Conservation (phyloP, 805 yeast genomes). For the Metschnikowia baotianmanensis region DNA sequence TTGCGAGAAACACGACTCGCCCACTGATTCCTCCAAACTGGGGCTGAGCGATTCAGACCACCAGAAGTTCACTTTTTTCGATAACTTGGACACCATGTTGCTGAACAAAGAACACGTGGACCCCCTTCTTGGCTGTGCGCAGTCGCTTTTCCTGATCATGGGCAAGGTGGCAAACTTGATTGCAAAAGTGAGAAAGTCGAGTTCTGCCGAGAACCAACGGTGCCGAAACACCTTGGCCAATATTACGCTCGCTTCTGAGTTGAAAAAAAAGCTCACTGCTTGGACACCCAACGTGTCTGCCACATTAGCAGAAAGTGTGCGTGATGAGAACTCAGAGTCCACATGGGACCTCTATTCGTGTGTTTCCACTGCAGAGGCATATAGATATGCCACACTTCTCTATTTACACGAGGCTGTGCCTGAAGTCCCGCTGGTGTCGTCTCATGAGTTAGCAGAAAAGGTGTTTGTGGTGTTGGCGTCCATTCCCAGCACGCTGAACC, state of each 20-base stretch:
- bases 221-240: slow-evolving; percentile 41
- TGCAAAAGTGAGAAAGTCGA: slow-evolving; percentile 42
- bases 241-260: slow-evolving; percentile 53
- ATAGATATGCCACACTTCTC: slow-evolving; percentile 55
- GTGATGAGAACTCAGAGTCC: slow-evolving; percentile 16
- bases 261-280: slow-evolving; percentile 49
- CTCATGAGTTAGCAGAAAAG: slow-evolving; percentile 57
- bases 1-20: slow-evolving; percentile 11
- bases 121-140: slow-evolving; percentile 67
- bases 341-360: slow-evolving; percentile 58
- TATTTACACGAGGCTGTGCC: slow-evolving; percentile 72
- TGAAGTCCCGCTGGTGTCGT: slow-evolving; percentile 54
- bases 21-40: slow-evolving; percentile 27
- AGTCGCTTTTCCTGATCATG: slow-evolving; percentile 59
- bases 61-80: slow-evolving; percentile 30
- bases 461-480: slow-evolving; percentile 59
- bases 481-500: slow-evolving; percentile 56
- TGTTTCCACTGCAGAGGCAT: slow-evolving; percentile 69
- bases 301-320: slow-evolving; percentile 34
- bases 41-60: slow-evolving; percentile 9
- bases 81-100: slow-evolving; percentile 38
- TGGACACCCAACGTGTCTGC: slow-evolving; percentile 55
- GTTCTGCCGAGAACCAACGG: slow-evolving; percentile 19
- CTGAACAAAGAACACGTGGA: slow-evolving; percentile 47
- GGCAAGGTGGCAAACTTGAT: slow-evolving; percentile 61